Conservation (phyloP, 179 eudicot genomes). For the Drosera spatulata region DNA sequence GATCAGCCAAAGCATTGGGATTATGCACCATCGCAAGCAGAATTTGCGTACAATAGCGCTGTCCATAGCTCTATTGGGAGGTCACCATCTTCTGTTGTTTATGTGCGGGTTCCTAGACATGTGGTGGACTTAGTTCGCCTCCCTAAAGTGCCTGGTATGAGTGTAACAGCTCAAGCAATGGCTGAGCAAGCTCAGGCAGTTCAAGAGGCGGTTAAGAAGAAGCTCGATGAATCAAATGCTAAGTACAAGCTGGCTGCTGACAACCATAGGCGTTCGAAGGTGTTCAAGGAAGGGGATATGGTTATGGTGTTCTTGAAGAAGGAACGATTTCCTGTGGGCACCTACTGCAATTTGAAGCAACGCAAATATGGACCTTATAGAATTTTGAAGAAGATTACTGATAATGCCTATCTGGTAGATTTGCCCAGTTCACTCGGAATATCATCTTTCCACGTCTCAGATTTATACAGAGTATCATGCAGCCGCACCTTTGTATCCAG, state of each 20-base stretch:
- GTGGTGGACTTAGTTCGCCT: background rate
- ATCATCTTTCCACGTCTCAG: too few species aligned
- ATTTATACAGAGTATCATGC: too few species aligned
- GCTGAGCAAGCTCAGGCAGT: background rate
- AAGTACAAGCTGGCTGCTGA: background rate
- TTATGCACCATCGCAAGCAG: background rate
- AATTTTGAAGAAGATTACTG: too few species aligned
- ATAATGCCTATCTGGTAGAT: too few species aligned
- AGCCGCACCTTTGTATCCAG: too few species aligned
- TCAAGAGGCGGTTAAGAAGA: background rate
- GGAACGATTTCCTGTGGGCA: background rate
- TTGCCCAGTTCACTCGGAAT: too few species aligned
- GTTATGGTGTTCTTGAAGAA: background rate
- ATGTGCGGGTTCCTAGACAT: background rate
- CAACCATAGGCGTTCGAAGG: background rate
- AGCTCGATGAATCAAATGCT: background rate
- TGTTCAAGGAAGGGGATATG: background rate
- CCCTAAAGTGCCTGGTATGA: background rate
- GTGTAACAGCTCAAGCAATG: background rate
- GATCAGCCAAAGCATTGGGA: background rate
- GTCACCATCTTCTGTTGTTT: background rate
- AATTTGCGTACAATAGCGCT: background rate
- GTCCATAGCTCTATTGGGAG: background rate
- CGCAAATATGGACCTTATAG: too few species aligned
- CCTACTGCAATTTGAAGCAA: too few species aligned